These are phyloP conservation scores for Schizochytrium sp. DNA, from an alignment of 108 stramenopile species.

Conservation along the genomic window DNA sequence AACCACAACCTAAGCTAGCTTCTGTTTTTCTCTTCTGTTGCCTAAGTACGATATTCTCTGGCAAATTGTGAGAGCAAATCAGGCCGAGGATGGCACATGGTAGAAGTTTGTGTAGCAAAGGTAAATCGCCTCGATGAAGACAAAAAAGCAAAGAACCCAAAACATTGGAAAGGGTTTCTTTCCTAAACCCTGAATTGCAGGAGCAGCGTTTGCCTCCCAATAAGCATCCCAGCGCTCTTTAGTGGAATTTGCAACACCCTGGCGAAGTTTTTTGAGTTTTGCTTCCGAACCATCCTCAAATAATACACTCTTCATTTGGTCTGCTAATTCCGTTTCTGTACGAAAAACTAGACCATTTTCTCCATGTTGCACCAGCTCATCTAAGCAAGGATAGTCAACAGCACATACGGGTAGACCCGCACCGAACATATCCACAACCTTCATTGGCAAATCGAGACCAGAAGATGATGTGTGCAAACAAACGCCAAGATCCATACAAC, in stretches of 20 bases:
- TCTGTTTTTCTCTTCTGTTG: too few species aligned
- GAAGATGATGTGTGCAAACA: constrained; percentile 96
- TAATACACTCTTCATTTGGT: constrained; percentile 79
- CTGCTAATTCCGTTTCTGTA: constrained; percentile 76
- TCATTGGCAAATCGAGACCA: constrained; percentile 98
- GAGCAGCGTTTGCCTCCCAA: constrained; percentile 7
- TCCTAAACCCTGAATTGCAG: not conserved
- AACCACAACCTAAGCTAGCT: too few species aligned
- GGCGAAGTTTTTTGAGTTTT: not conserved
- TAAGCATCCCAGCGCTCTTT: not conserved
- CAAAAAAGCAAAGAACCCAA: constrained; percentile 8
- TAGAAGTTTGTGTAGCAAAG: too few species aligned
- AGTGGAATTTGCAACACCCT: not conserved
- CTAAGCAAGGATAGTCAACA: constrained; percentile 84
- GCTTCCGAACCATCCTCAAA: not conserved
- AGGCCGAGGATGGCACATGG: too few species aligned
- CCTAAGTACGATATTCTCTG: too few species aligned
- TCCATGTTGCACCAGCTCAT: constrained; percentile 90
- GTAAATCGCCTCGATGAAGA: constrained; percentile 7
- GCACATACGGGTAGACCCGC: constrained; percentile 94
- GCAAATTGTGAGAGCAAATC: too few species aligned
- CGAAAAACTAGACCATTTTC: constrained; percentile 85
- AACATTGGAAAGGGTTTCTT: not conserved
- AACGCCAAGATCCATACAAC: constrained; percentile 81
- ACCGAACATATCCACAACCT: constrained; percentile 97